Conservation (phyloP, 2,329 filamentous ascomycete genomes). For the Eurotiales sp. region DNA sequence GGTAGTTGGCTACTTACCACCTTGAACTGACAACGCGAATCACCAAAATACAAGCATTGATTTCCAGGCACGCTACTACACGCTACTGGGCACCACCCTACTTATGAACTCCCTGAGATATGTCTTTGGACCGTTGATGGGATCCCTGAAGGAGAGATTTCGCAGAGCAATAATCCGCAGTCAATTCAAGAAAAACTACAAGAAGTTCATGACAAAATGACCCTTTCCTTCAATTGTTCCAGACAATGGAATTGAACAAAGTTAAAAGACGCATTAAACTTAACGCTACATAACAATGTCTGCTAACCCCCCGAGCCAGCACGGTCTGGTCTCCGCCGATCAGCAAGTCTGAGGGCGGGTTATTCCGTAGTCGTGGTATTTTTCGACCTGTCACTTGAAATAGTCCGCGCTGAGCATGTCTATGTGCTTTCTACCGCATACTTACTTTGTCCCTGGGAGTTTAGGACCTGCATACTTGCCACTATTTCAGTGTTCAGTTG, state of each 20-base stretch:
- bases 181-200: too few species aligned
- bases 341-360: neutral
- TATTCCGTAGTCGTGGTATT: neutral
- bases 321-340: slow-evolving; percentile 8
- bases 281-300: neutral
- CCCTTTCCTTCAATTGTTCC: neutral
- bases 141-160: too few species aligned
- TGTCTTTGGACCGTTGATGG: too few species aligned
- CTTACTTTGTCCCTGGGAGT: neutral
- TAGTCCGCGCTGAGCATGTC: neutral
- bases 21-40: too few species aligned
- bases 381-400: neutral
- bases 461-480: neutral
- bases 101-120: too few species aligned
- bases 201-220: neutral
- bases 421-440: neutral
- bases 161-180: too few species aligned
- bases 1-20: too few species aligned
- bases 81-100: too few species aligned
- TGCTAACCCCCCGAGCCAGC: neutral
- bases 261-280: neutral
- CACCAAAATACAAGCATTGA: too few species aligned
- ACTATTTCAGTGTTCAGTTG: neutral
- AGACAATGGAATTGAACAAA: neutral
- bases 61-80: neutral